Base-by-base conservation (phyloP, 148 eudicot genomes). In the Amaranthus cruentus region DNA sequence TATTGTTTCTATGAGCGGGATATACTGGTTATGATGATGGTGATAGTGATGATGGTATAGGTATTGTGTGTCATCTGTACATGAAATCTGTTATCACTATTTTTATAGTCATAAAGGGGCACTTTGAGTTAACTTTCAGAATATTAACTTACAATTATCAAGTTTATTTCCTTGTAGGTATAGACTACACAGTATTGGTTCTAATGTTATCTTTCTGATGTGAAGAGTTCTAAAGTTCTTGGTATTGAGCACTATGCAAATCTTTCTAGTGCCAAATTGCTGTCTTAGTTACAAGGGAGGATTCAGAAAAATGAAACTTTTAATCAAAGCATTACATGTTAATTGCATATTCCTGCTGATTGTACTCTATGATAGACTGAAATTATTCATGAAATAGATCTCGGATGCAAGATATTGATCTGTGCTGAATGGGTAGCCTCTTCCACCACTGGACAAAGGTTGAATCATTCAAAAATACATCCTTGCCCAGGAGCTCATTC, bases 401-500 rank as follows among this genome's bases (percentile, higher is more conserved):
- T 69, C 73, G 66, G 73, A 88, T 76, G 79, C 95, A 83, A 55
- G 97, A 91, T 55, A 61, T 55, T 12, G 55, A 63, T 73, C 74
- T 84, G 66, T 93, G 97, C 47, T 85, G 83, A 57, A 61, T 13
- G 52, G 97, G 96, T 73, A 91, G 96, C 15, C 55, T 76, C 68
- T 79, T 88, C 98, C 98, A 94, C 98, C 98, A 91, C 77, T 81
- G 82, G 60, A 77, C 81, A 75, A 91, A 91, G 59, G 96, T 91
- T 12, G 97, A 85, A 55, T 81, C 86, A 11, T 82, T 77, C 71
- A 89, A 81, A 76, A 94, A 82, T 47, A 88, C 87, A 73, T 94
- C 90, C 9, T 76, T 85, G 14, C 87, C 84, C 42, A 91, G 75
- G 65, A 73, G 58, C 62, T 72, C 66, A 9, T 50, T 69, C 51